Percentiles rank a stretch among this genome's conserved stretches.
These are phyloP conservation scores for Trichoderma citrinoviride DNA, from an alignment of 2,329 filamentous ascomycete species.

Conservation along the genomic window DNA sequence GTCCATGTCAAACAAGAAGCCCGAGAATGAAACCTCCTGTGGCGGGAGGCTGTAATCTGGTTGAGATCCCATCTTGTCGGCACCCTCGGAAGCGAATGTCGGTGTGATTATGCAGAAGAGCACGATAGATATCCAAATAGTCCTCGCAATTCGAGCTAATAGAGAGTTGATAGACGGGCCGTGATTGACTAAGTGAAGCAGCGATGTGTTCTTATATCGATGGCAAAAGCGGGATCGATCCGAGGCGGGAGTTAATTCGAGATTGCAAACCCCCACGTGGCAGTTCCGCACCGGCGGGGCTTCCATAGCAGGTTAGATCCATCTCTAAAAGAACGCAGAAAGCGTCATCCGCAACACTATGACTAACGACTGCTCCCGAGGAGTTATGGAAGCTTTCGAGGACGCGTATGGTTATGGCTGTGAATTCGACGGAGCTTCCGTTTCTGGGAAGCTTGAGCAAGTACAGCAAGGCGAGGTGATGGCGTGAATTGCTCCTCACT, in stretches of 20 bases:
- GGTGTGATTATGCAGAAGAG: neutral
- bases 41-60: constrained; percentile 44
- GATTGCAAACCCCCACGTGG: constrained; percentile 27
- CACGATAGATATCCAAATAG: neutral
- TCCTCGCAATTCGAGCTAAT: neutral
- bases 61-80: constrained; percentile 35
- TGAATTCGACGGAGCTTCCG: neutral
- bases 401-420: neutral
- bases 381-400: too few relatives aligned
- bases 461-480: neutral
- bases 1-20: constrained; percentile 72
- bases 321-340: neutral
- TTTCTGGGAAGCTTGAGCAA: neutral
- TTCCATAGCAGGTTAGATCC: constrained; percentile 11
- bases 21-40: constrained; percentile 49
- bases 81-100: neutral
- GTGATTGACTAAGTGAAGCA: neutral
- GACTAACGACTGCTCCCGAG: neutral
- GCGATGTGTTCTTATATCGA: constrained; percentile 10
- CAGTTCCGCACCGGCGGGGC: constrained; percentile 30
- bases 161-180: neutral
- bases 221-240: constrained; percentile 3
- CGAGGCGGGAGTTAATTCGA: neutral
- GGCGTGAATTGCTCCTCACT: too few relatives aligned
- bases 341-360: neutral